Evolutionary conservation across 1,284 basidiomycete species (phyloP).

Genomic region (Rhodotorula sp.): DNA sequence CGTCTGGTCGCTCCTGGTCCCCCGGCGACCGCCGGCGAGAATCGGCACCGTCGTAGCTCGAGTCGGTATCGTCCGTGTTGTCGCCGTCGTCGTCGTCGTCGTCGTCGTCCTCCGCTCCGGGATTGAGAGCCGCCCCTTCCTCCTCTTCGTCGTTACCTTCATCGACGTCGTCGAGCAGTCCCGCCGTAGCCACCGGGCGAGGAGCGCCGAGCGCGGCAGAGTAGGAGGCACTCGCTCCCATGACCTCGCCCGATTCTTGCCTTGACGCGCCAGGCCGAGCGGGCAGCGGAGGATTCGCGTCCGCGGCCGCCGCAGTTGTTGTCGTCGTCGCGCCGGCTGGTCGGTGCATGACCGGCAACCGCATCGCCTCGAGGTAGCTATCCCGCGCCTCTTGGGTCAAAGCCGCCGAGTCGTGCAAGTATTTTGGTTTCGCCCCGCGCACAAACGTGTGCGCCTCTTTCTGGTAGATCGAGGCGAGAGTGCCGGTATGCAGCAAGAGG

Average conservation of each 20-base stretch:
- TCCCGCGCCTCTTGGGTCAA: slow-evolving; percentile 43
- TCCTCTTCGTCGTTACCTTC: slow-evolving; percentile 35
- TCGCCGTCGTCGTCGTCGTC: not conserved
- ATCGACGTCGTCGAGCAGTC: slow-evolving; percentile 23
- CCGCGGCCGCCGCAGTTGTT: not conserved
- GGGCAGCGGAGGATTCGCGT: slow-evolving; percentile 10
- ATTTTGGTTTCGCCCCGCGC: slow-evolving; percentile 39
- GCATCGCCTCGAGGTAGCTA: slow-evolving; percentile 42
- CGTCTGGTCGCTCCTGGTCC: not conserved
- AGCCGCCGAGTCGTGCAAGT: slow-evolving; percentile 44
- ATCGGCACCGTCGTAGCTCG: not conserved
- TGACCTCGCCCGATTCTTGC: slow-evolving; percentile 17
- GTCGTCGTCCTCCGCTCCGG: not conserved
- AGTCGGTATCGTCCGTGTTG: not conserved
- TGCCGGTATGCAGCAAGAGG: slow-evolving; percentile 52
- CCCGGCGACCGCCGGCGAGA: not conserved
- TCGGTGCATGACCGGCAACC: slow-evolving; percentile 1
- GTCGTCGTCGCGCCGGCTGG: not conserved
- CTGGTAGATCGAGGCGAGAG: slow-evolving; percentile 45
- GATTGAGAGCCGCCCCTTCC: slow-evolving; percentile 37
- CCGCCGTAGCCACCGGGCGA: not conserved
- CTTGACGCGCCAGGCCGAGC: slow-evolving; percentile 15
- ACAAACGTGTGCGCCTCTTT: slow-evolving; percentile 43
- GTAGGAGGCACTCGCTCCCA: not conserved
- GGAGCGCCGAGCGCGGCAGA: slow-evolving; percentile 9